A percentile compares a stretch with the other conserved stretches of the same genome.
phyloP scores from a whole-genome alignment of 1,139 yeast genomes.

The Debaryomyces fabryi region DNA sequence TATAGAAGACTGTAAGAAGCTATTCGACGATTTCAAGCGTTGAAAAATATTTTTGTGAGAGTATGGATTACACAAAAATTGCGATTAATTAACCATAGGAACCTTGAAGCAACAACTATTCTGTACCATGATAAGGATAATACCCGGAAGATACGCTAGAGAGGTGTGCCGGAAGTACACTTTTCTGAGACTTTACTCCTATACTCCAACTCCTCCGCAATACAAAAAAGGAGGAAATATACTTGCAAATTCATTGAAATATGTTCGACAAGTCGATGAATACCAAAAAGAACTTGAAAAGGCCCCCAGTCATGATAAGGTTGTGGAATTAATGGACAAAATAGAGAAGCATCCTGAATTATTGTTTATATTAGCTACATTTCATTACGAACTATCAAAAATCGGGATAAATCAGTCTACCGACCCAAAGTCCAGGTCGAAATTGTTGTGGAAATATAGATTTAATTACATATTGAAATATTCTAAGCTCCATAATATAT shows the following conservation, averaged over 20 bases:
- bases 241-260: conserved; percentile 21
- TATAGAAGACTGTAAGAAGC: not conserved
- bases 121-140: conserved; percentile 3
- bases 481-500: conserved; percentile 35
- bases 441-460: conserved; percentile 21
- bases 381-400: conserved; percentile 35
- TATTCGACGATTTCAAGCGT: conserved; percentile 1
- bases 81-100: not conserved
- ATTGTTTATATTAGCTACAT: conserved; percentile 31
- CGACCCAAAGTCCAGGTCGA: conserved; percentile 15
- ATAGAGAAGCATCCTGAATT: conserved; percentile 36
- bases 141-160: not conserved
- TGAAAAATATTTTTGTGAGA: conserved; percentile 7
- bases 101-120: not conserved
- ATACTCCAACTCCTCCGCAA: conserved; percentile 12
- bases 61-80: conserved; percentile 7
- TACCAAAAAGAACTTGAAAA: conserved; percentile 22
- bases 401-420: conserved; percentile 31
- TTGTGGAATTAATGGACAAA: conserved; percentile 26
- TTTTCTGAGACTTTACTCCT: conserved; percentile 1
- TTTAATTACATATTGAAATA: conserved; percentile 18
- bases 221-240: conserved; percentile 15
- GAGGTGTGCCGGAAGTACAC: not conserved
- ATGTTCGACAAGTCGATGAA: conserved; percentile 35
- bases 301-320: conserved; percentile 24